Evolutionary conservation across 1,284 basidiomycete species (phyloP), one percentile per base, ranked within the genome.

Genomic region (Phaffia rhodozyma): DNA sequence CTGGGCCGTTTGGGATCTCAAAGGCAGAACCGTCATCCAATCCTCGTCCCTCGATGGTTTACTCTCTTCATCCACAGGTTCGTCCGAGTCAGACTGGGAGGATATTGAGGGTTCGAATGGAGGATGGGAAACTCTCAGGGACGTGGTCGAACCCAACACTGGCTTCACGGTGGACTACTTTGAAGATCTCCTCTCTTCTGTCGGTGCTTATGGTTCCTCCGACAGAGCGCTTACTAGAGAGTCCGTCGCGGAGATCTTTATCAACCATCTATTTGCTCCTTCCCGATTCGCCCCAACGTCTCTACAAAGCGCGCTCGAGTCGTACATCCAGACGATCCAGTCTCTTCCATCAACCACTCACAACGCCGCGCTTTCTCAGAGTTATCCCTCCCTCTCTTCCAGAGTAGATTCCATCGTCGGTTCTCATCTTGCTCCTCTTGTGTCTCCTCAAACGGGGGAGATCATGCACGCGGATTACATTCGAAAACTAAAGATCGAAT

Each of bases 361-460:
- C 32, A 83, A 51, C 11, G n/a, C 50, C 5, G 55, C 64, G 7
- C 60, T 66, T 23, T 57, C 78, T 16, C 74, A 79, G 6, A 78
- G 80, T 0, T 90, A 87, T 74, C 73, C 83, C 3, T 83, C 84
- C 2, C 76, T 88, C n/a, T 81, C 80, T 20, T 86, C 86, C 72
- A 85, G 86, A 65, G 88, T 91, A 55, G 84, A 83, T 1, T 84
- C 85, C 5, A 83, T 91, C n/a, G 89, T 96, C 25, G 92, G 91
- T 1, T 89, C 85, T 69, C 86, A 87, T 0, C 84, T 94, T 32
- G 80, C 79, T 62, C 79, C 92, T 51, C 81, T 83, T 68, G 81
- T 81, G 49, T 87, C 89, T 70, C 79, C 84, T 0, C 83, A 84
- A 67, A 91, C 88, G 0, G 91, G 91, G 13, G 85, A 85, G 25